phyloP scores from a whole-genome alignment of 805 yeast species.

The Candida morakotiae region DNA sequence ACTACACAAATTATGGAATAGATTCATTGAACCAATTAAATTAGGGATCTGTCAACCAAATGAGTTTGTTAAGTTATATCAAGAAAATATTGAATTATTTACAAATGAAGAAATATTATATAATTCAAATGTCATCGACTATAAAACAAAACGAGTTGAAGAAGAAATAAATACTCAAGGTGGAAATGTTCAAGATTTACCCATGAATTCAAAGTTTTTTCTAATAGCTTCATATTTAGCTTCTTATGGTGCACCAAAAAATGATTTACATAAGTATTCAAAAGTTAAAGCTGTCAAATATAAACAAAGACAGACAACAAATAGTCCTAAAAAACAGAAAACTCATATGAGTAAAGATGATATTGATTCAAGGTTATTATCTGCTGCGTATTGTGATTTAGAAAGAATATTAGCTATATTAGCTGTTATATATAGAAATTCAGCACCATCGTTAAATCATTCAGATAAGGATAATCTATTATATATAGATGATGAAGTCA shows the following conservation, averaged over 20 bases:
- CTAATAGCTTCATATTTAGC: conserved; percentile 80
- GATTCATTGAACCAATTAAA: conserved; percentile 23
- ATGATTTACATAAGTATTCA: conserved; percentile 70
- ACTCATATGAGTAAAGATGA: conserved; percentile 32
- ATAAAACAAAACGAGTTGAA: conserved; percentile 15
- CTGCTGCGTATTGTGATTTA: conserved; percentile 71
- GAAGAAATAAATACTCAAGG: conserved; percentile 17
- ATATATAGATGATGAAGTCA: conserved; percentile 24
- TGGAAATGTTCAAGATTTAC: conserved; percentile 41
- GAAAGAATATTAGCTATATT: conserved; percentile 80
- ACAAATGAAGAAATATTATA: conserved; percentile 26
- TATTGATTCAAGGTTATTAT: conserved; percentile 57
- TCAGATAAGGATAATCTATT: conserved; percentile 16
- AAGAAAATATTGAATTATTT: conserved; percentile 25
- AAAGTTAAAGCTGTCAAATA: conserved; percentile 38
- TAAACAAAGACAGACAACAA: conserved; percentile 20
- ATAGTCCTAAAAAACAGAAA: conserved; percentile 8
- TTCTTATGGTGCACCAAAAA: conserved; percentile 66
- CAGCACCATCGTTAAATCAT: conserved; percentile 25
- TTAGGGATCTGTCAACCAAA: conserved; percentile 15
- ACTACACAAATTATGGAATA: conserved; percentile 29
- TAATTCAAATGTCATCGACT: conserved; percentile 27
- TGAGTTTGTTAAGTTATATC: conserved; percentile 33
- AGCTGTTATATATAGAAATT: conserved; percentile 58
- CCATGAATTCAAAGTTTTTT: conserved; percentile 63